Evolutionary conservation across 345 rosid species (phyloP), one percentile per base, ranked within the genome.

Genomic region (Xanthoceras sorbifolium): DNA sequence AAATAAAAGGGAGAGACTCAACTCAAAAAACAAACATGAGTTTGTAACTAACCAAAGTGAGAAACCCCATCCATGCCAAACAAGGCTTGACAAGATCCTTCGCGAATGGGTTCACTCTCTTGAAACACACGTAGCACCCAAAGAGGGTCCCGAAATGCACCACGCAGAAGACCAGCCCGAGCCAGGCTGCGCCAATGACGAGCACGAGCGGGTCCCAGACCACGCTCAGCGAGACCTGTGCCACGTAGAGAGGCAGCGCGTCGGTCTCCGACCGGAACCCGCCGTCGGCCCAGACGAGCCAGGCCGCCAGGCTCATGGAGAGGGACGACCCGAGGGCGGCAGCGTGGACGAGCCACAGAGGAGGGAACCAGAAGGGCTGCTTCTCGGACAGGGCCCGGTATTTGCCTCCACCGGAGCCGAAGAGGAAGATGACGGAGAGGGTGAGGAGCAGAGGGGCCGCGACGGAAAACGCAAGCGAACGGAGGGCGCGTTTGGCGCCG

Each of bases 151-250:
- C 86, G 8, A 83, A 61, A 62, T 83, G 77, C 18, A 78, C 77
- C 6, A 74, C 14, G 59, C 77, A 78, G 29, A 72, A 77, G 4
- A 28, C 60, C 36, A 80, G 50, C 1, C 83, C 89, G 10, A 87
- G 63, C 84, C 80, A 71, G 1, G 46, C 50, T 0, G 77, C 72
- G 1, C 86, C 84, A 0, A 83, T 76, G 40, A 73, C 81, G 8
- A 85, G 83, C 28, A 81, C 90, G 0, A 85, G 84, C 4, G 87
- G 90, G 15, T 78, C 70, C 88, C 87, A 87, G 20, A 74, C 77
- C 0, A 78, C 8, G 26, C 86, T 82, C 11, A 82, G 64, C 6
- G 80, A 78, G 4, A 84, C 29, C 1, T 77, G 76, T 0, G 86
- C 77, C 1, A 85, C 0, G 76, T 85, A 87, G 28, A 87, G 81